Conservation (phyloP, 306 rosid species). For the Crotalaria pallida region DNA sequence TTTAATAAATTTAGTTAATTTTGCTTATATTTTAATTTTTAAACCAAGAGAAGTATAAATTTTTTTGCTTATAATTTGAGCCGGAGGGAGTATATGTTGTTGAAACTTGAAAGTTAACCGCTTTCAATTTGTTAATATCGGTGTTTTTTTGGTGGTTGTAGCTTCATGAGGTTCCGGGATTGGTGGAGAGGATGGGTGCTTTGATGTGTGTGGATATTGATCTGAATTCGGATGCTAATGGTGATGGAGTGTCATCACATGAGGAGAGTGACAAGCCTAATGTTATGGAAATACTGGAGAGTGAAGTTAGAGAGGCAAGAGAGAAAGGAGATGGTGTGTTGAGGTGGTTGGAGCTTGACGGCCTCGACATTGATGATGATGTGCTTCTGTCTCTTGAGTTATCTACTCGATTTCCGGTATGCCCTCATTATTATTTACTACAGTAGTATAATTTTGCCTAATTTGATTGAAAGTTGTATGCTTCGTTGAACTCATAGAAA, state of each 20-base stretch:
- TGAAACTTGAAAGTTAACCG: neutral
- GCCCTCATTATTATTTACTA: neutral
- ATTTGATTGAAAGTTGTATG: neutral
- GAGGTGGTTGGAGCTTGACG: constrained; percentile 93
- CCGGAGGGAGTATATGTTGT: too few relatives aligned
- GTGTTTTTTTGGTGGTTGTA: constrained; percentile 25
- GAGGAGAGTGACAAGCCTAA: constrained; percentile 19
- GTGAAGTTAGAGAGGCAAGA: constrained; percentile 42
- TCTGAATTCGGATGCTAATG: constrained; percentile 40
- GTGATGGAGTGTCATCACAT: constrained; percentile 23
- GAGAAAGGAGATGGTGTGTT: constrained; percentile 42
- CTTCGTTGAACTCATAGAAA: neutral
- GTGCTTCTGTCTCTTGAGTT: constrained; percentile 53
- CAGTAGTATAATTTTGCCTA: neutral
- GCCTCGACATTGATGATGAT: constrained; percentile 64
- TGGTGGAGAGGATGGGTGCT: constrained; percentile 87
- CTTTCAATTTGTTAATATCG: neutral
- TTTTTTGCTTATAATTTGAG: too few relatives aligned
- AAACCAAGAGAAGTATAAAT: too few relatives aligned
- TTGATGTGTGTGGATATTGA: constrained; percentile 75
- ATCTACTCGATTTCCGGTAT: constrained; percentile 62
- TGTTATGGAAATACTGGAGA: constrained; percentile 47
- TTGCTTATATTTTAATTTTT: too few relatives aligned
- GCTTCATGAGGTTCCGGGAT: constrained; percentile 76
- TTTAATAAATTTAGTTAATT: too few relatives aligned